A percentile compares a stretch with the other conserved stretches of the same genome.
Conservation (phyloP, 495 filamentous ascomycete genomes). For the Aspergillus ellipticus region DNA sequence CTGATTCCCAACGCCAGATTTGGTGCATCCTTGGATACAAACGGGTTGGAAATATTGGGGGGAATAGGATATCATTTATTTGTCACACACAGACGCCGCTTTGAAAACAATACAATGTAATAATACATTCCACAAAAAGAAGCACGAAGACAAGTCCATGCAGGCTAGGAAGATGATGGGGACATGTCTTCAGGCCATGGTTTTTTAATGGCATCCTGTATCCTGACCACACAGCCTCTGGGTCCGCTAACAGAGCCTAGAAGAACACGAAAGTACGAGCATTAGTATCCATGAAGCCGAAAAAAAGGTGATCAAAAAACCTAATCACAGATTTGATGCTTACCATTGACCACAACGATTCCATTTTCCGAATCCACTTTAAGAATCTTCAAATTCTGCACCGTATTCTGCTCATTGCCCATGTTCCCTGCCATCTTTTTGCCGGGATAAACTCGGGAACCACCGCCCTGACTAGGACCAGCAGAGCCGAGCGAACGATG, state of each 20-base stretch:
- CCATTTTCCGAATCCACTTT: conserved; percentile 81
- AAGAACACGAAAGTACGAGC: conserved; percentile 11
- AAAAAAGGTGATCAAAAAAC: background rate
- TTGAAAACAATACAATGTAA: conserved; percentile 41
- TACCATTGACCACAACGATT: conserved; percentile 82
- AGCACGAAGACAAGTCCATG: conserved; percentile 9
- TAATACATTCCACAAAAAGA: conserved; percentile 32
- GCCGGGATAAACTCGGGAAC: conserved; percentile 85
- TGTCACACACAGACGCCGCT: conserved; percentile 48
- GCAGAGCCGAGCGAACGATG: conserved; percentile 86
- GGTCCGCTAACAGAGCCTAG: conserved; percentile 78
- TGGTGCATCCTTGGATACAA: background rate
- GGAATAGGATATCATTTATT: conserved; percentile 44
- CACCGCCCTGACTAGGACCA: conserved; percentile 84
- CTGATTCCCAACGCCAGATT: background rate
- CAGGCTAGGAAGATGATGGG: conserved; percentile 36
- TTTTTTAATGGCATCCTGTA: conserved; percentile 92
- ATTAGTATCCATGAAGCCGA: background rate
- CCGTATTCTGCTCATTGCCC: conserved; percentile 80
- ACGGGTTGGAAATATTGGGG: background rate
- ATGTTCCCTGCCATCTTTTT: conserved; percentile 98
- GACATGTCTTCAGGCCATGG: conserved; percentile 62
- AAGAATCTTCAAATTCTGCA: conserved; percentile 86
- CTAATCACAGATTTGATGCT: conserved; percentile 11
- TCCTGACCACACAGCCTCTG: conserved; percentile 73